phyloP scores from a whole-genome alignment of 257 asterid genomes.

The Gentiana dahurica region DNA sequence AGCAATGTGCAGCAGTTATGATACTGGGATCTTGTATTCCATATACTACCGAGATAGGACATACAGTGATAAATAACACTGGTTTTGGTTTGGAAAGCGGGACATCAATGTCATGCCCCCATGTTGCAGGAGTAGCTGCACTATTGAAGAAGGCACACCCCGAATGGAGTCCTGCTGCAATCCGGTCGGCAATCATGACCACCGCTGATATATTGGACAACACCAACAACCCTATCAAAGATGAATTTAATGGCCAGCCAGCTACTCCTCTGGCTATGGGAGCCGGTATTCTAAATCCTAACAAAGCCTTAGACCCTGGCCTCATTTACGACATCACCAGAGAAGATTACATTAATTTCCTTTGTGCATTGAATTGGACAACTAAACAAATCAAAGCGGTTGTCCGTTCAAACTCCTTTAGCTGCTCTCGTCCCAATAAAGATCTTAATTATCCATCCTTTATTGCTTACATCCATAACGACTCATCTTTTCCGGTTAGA shows the following conservation, averaged over 20 bases:
- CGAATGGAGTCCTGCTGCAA: constrained; percentile 38
- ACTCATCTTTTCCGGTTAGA: not conserved
- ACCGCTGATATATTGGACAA: constrained; percentile 30
- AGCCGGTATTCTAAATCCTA: constrained; percentile 37
- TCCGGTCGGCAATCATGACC: constrained; percentile 34
- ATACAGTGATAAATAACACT: not conserved
- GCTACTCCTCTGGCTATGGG: constrained; percentile 38
- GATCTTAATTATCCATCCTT: constrained; percentile 44
- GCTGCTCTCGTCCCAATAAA: constrained; percentile 16
- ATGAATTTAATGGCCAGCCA: constrained; percentile 3
- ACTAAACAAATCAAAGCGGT: constrained; percentile 21
- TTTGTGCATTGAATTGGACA: constrained; percentile 36
- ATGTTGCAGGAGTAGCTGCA: constrained; percentile 32
- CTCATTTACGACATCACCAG: constrained; percentile 23
- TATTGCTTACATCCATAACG: constrained; percentile 11
- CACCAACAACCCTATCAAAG: constrained; percentile 11
- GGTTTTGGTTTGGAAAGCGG: constrained; percentile 16
- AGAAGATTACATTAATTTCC: constrained; percentile 26
- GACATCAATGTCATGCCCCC: constrained; percentile 42
- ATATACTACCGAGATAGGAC: no score
- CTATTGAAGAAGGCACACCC: constrained; percentile 34
- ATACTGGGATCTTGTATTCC: no score
- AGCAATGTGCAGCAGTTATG: no score
- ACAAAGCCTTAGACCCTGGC: constrained; percentile 37
- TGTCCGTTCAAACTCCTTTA: constrained; percentile 12